Evolutionary conservation across 75 land plant genomes (phyloP).

Genomic region (Selaginella tamariscina): DNA sequence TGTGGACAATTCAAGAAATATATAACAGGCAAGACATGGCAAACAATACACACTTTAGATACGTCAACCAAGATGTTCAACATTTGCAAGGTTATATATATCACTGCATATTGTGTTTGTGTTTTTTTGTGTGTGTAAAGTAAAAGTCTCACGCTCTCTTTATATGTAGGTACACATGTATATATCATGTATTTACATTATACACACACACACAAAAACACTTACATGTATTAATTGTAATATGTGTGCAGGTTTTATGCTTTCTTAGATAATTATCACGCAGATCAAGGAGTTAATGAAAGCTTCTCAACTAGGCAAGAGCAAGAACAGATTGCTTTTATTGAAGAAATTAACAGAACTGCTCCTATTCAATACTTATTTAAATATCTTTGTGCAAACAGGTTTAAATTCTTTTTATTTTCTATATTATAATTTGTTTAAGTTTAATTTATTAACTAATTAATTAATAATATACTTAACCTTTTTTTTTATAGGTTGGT

Average conservation of each 20-base stretch:
- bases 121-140: too few species aligned
- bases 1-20: constrained; percentile 38
- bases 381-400: constrained; percentile 42
- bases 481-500: too few species aligned
- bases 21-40: constrained; percentile 70
- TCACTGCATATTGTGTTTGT: too few species aligned
- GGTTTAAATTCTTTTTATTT: too few species aligned
- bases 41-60: constrained; percentile 41
- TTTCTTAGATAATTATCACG: constrained; percentile 81
- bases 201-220: too few species aligned
- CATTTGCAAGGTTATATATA: constrained; percentile 55
- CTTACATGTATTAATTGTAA: too few species aligned
- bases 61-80: constrained; percentile 48
- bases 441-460: too few species aligned
- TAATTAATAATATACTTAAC: too few species aligned
- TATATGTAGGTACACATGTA: too few species aligned
- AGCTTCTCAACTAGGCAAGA: constrained; percentile 45
- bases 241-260: constrained; percentile 71
- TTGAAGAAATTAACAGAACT: constrained; percentile 90
- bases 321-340: constrained; percentile 73
- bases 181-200: too few species aligned
- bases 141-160: too few species aligned
- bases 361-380: constrained; percentile 76
- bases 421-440: too few species aligned
- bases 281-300: constrained; percentile 51